Evolutionary conservation across 1,284 basidiomycete species (phyloP).

Genomic region (Leccinum pachyderme): DNA sequence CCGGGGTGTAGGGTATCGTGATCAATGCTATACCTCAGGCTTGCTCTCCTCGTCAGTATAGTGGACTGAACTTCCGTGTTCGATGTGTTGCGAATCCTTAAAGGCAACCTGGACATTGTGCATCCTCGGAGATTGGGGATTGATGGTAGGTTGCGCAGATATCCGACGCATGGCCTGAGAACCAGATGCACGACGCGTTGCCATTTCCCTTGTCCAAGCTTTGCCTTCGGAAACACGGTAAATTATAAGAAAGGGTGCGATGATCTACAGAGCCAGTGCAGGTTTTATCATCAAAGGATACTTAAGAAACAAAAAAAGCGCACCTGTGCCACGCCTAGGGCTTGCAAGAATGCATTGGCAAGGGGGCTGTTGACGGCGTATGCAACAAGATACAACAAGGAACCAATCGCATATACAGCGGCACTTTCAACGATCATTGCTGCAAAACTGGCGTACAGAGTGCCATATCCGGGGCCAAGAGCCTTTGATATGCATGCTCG

Average conservation of each 20-base stretch:
- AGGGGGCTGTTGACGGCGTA: conserved; percentile 23
- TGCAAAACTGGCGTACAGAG: conserved; percentile 29
- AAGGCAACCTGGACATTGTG: conserved; percentile 20
- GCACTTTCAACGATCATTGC: conserved; percentile 33
- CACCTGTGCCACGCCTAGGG: conserved; percentile 32
- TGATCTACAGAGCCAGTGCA: conserved; percentile 15
- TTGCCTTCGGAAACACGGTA: conserved; percentile 35
- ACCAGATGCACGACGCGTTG: conserved; percentile 4
- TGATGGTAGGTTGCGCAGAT: background rate
- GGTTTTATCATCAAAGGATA: background rate
- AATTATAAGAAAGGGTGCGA: conserved; percentile 34
- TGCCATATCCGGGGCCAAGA: conserved; percentile 29
- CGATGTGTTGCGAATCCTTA: conserved; percentile 1
- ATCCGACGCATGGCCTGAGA: conserved; percentile 13
- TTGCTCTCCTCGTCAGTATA: conserved; percentile 5
- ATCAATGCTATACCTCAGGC: conserved; percentile 9
- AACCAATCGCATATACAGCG: conserved; percentile 29
- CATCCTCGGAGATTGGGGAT: background rate
- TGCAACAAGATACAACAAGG: conserved; percentile 30
- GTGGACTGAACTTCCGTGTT: conserved; percentile 2
- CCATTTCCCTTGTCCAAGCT: conserved; percentile 25
- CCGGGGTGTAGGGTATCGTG: background rate
- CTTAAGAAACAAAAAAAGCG: background rate
- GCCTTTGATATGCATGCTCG: conserved; percentile 28
- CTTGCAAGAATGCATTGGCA: conserved; percentile 31